phyloP scores from a whole-genome alignment of 441 rosid species.

The Daphne laureola region DNA sequence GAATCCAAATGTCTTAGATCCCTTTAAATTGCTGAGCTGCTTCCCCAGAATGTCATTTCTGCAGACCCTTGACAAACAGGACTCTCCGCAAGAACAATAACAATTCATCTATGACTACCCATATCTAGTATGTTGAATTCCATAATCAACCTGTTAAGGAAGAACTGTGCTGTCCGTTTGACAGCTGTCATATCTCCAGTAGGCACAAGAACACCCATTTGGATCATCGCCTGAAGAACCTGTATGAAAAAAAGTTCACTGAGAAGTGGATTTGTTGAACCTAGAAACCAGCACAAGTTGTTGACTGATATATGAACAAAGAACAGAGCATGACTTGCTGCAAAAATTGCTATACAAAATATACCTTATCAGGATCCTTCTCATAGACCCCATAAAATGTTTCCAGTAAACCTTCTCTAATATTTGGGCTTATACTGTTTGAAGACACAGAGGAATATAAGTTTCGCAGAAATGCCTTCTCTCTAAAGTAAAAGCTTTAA shows the following conservation, averaged over 20 bases:
- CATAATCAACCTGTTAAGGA: slow-evolving; percentile 67
- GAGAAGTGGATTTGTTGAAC: slow-evolving; percentile 15
- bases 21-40: too few relatives aligned
- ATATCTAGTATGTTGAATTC: too few relatives aligned
- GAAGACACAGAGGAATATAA: slow-evolving; percentile 6
- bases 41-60: too few relatives aligned
- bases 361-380: slow-evolving; percentile 92
- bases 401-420: slow-evolving; percentile 91
- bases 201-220: slow-evolving; percentile 99
- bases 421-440: slow-evolving; percentile 88
- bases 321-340: slow-evolving; percentile 7
- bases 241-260: slow-evolving; percentile 19
- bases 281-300: slow-evolving; percentile 4
- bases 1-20: too few relatives aligned
- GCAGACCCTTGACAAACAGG: too few relatives aligned
- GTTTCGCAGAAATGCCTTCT: slow-evolving; percentile 10
- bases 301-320: slow-evolving; percentile 6
- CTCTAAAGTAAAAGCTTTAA: slow-evolving; percentile 14
- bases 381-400: slow-evolving; percentile 89
- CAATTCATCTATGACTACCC: too few relatives aligned
- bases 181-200: slow-evolving; percentile 97
- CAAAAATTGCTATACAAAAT: slow-evolving; percentile 11
- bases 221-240: slow-evolving; percentile 95
- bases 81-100: too few relatives aligned
- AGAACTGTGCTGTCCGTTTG: slow-evolving; percentile 88